Conservation (phyloP, 176 grass and related monocot species). For the Tillandsia leiboldiana region DNA sequence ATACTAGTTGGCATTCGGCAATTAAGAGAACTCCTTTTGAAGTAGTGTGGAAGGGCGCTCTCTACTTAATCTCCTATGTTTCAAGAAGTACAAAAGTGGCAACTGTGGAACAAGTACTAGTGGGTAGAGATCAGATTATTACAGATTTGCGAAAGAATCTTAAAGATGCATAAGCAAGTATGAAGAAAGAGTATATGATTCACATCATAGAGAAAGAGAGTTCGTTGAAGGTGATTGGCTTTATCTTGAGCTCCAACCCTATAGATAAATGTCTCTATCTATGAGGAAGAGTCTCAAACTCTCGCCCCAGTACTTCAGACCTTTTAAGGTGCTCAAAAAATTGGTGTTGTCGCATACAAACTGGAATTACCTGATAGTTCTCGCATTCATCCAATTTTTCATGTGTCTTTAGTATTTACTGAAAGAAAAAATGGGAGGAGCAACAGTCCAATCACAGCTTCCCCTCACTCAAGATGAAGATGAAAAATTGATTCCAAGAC, state of each 20-base stretch:
- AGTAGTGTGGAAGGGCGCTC: neutral
- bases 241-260: neutral
- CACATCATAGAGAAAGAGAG: neutral
- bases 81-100: neutral
- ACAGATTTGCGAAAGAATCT: neutral
- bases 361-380: neutral
- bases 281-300: neutral
- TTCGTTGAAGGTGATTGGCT: neutral
- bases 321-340: neutral
- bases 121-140: neutral
- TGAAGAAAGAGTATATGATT: neutral
- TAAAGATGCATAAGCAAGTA: neutral
- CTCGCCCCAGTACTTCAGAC: neutral
- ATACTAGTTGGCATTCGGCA: neutral
- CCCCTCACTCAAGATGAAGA: neutral
- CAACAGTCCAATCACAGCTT: neutral
- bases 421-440: neutral
- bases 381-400: conserved; percentile 4
- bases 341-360: conserved; percentile 5
- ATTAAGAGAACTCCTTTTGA: neutral
- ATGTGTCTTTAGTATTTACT: neutral
- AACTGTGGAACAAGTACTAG: neutral
- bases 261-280: neutral
- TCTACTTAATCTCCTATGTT: neutral
- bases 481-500: neutral